Base-by-base conservation (phyloP, 106 monocot species). In the Dendrobium catenatum region DNA sequence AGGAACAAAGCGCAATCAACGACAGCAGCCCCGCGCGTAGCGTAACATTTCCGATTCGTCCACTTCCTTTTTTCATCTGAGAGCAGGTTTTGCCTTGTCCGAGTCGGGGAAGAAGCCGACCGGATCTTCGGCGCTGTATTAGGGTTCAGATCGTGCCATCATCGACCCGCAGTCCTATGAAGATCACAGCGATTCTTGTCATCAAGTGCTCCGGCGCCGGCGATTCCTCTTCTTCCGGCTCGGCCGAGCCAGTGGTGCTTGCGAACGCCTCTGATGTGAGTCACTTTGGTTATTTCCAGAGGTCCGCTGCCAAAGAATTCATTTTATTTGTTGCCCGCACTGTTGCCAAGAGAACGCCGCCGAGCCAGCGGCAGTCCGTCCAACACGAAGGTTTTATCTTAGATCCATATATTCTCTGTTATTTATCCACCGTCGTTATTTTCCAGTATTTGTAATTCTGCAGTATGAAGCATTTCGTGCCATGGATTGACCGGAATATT, bases 211-310 rank as follows among this genome's bases (percentile, higher is more conserved):
- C 64, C 64, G 64, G 15, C 49, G 15, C 15, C 49, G 76, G 76
- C 42, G 76, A 76, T 76, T 76, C 48, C 18, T 80, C 87, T 18
- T 67, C 87, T 16, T 82, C 78, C 7, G 79, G 82, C 44, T 46
- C 77, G 31, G 18, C 81, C 22, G 90, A 92, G 74, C 81, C 92
- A 43, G 68, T 94, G 77, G 85, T 97, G 8, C 83, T 97, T 64
- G 96, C 96, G 24, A 96, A 92, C 87, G 94, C 93, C 42, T 78
- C 91, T 42, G 94, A 92, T 80, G 93, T 96, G 24, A 94, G 92
- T 83, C 96, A 92, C 80, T 96, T 96, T 49, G 96, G 96, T 2
- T 94, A 86, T 75, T 97, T 94, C 82, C 94, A 97, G 84, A 80
- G 92, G 59, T 22, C 49, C 55, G 86, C 86, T 6, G 90, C 90